phyloP scores from a whole-genome alignment of 2,329 filamentous ascomycete species.

The Coniochaeta pulveracea region DNA sequence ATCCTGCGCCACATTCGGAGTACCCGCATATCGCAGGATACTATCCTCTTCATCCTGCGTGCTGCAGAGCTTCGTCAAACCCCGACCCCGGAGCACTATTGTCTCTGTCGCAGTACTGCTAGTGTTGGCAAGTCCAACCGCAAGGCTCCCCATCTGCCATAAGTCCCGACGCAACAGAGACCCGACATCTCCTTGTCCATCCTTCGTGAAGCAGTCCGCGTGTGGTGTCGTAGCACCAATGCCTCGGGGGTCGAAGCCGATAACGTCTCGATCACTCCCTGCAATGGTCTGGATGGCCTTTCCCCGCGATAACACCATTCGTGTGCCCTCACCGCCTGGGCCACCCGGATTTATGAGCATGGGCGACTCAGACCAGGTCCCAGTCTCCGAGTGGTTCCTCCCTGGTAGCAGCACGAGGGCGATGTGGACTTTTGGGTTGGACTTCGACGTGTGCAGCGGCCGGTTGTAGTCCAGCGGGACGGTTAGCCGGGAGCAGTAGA shows the following conservation, averaged over 20 bases:
- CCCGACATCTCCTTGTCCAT: background rate
- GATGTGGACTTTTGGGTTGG: slow-evolving; percentile 24
- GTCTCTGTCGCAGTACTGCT: slow-evolving; percentile 19
- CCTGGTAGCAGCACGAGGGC: slow-evolving; percentile 22
- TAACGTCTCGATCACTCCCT: slow-evolving; percentile 28
- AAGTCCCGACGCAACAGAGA: slow-evolving; percentile 19
- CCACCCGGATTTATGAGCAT: slow-evolving; percentile 34
- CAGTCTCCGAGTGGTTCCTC: slow-evolving; percentile 15
- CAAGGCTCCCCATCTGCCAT: slow-evolving; percentile 19
- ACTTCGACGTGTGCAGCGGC: slow-evolving; percentile 21
- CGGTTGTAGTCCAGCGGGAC: slow-evolving; percentile 34
- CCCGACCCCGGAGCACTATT: slow-evolving; percentile 16
- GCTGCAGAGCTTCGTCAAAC: slow-evolving; percentile 20
- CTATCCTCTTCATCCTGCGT: slow-evolving; percentile 16
- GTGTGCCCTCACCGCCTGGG: slow-evolving; percentile 29
- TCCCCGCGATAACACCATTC: slow-evolving; percentile 16
- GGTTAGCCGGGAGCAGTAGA: slow-evolving; percentile 30
- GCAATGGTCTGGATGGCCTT: slow-evolving; percentile 21
- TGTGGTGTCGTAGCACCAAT: slow-evolving; percentile 25
- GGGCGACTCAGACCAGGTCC: slow-evolving; percentile 23
- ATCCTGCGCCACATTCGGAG: slow-evolving; percentile 24
- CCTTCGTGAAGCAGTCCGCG: slow-evolving; percentile 23
- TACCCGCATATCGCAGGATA: slow-evolving; percentile 21
- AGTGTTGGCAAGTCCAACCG: slow-evolving; percentile 22
- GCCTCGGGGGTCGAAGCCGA: slow-evolving; percentile 37